Base-by-base conservation (phyloP, 1,284 basidiomycete genomes). In the Cryptococcus jaspeensis region DNA sequence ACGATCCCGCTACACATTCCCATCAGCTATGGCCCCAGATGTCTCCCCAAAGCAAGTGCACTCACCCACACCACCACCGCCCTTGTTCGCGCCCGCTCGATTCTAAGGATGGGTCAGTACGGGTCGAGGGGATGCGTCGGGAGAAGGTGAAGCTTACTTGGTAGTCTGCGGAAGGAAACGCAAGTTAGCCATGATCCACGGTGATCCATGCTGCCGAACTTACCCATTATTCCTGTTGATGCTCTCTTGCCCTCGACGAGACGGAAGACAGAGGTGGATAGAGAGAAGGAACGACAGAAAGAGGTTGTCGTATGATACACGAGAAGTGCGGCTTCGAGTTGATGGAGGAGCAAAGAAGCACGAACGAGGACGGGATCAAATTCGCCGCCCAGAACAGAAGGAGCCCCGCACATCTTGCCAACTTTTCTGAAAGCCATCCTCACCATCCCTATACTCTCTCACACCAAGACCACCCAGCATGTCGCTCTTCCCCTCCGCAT, bases 1-100 rank as follows among this genome's bases (percentile, higher is more conserved):
- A 71, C 25, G 66, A 62, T 28, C 75, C 75, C n/a, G 76, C 75
- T 72, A 51, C 12, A 48, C 28, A 13, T 15, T 6, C 2, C 40
- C 28, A 40, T 50, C 32, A 52, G 50, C 39, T 16, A 15, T 22
- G 37, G 12, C 38, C 5, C 11, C 32, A 12, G 8, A 18, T 8
- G 25, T 36, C 41, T 48, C 43, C 23, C 12, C n/a, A 7, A 18
- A 7, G 12, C 16, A 20, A 15, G 3, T 1, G 2, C 12, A 63
- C 72, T 56, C 54, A 70, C 72, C 89, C 52, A 93, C 91, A 82
- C 92, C 93, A 72, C 92, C 92, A 58, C 92, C 90, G 64, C 93
- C 92, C 72, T 96, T 95, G 76, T 95, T 96, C 52, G 90, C 93
- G 50, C 92, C 92, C 52, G 93, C 92, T 76, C 91, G 89, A 82